phyloP scores from a whole-genome alignment of 352 stramenopile genomes.

The Phytophthora melonis region DNA sequence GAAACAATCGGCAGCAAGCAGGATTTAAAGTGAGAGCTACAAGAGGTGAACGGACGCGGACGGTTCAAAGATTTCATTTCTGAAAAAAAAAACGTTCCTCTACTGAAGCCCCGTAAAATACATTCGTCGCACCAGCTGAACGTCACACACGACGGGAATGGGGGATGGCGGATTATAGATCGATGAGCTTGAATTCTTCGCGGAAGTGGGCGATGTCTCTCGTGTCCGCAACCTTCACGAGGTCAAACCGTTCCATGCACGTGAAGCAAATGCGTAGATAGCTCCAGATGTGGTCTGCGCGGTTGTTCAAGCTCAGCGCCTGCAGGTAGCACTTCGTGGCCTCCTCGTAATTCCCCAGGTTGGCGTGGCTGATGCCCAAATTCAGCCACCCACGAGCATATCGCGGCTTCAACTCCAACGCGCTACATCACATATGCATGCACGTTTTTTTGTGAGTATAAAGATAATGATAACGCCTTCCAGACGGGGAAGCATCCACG shows the following conservation, averaged over 20 bases:
- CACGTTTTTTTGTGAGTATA: background rate
- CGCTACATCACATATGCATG: conserved; percentile 48
- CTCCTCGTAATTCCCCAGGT: conserved; percentile 96
- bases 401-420: conserved; percentile 96
- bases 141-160: conserved; percentile 2
- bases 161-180: conserved; percentile 53
- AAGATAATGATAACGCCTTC: background rate
- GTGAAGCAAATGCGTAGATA: conserved; percentile 99
- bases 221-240: conserved; percentile 93
- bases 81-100: conserved; percentile 21
- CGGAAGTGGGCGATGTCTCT: conserved; percentile 83
- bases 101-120: conserved; percentile 39
- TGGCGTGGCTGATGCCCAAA: conserved; percentile 97
- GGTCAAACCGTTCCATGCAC: conserved; percentile 97
- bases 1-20: conserved; percentile 2
- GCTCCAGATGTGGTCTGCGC: conserved; percentile 97
- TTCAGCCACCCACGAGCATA: conserved; percentile 98
- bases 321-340: conserved; percentile 97
- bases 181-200: conserved; percentile 87
- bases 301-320: conserved; percentile 95
- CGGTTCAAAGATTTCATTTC: conserved; percentile 38
- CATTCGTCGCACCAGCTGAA: conserved; percentile 18
- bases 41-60: conserved; percentile 31
- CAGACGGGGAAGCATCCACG: background rate
- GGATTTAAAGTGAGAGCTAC: conserved; percentile 13